phyloP scores from a whole-genome alignment of 768 basidiomycete genomes.

The Cystofilobasidium bisporidii region DNA sequence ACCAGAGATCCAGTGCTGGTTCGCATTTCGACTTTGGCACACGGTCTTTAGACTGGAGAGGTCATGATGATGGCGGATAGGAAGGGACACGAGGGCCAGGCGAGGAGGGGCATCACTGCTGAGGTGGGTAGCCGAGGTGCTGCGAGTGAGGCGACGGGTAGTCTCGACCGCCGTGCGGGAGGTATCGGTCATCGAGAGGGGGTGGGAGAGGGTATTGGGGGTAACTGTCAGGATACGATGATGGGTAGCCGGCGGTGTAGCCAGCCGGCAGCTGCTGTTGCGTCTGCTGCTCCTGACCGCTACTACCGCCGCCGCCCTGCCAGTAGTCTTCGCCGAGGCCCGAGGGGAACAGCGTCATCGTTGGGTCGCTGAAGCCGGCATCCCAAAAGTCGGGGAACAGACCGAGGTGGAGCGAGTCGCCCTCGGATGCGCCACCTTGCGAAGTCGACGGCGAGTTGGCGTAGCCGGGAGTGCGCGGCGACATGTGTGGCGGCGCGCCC shows the following conservation, averaged over 20 bases:
- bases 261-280: neutral
- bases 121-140: no score
- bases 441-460: constrained; percentile 2
- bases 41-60: no score
- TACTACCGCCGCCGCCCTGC: neutral
- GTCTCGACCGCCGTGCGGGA: no score
- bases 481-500: neutral
- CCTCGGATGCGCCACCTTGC: neutral
- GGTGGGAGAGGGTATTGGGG: neutral
- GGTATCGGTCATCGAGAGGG: neutral
- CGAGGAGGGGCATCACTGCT: no score
- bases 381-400: constrained; percentile 2
- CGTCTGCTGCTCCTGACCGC: neutral
- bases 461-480: neutral
- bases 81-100: no score
- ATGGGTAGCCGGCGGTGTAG: neutral
- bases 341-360: neutral
- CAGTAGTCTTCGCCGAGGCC: neutral
- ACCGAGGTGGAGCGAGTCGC: constrained; percentile 2
- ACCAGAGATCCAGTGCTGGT: no score
- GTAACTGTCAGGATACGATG: no score
- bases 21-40: no score
- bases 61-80: no score
- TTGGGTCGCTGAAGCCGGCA: neutral
- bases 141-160: no score